Conservation (phyloP, 495 filamentous ascomycete genomes). For the Penicillium samsonianum region DNA sequence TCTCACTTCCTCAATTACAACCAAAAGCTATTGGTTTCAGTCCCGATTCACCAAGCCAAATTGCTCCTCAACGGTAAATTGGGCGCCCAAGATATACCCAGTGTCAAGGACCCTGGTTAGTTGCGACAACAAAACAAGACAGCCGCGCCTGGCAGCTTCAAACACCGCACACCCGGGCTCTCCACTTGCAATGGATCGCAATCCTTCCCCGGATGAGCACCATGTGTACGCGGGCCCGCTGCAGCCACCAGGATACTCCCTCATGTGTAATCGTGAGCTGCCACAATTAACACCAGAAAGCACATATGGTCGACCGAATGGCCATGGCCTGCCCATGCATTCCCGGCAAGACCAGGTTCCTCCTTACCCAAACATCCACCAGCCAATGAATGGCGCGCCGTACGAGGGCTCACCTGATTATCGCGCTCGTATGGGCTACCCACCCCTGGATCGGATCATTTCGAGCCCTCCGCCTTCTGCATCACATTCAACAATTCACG, state of each 20-base stretch:
- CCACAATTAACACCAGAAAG: slow-evolving; percentile 43
- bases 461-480: slow-evolving; percentile 26
- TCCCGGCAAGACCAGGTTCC: slow-evolving; percentile 28
- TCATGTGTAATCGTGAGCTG: slow-evolving; percentile 40
- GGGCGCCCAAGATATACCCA: neutral
- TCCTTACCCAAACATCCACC: slow-evolving; percentile 33
- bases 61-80: slow-evolving; percentile 20
- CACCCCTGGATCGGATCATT: slow-evolving; percentile 31
- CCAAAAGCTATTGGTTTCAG: slow-evolving; percentile 3
- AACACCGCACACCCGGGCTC: slow-evolving; percentile 12
- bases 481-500: slow-evolving; percentile 35
- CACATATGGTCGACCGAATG: slow-evolving; percentile 39
- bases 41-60: neutral
- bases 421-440: slow-evolving; percentile 39
- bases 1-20: neutral
- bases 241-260: slow-evolving; percentile 29
- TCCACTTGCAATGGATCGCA: slow-evolving; percentile 36
- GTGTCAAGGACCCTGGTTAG: neutral
- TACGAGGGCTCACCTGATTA: slow-evolving; percentile 43
- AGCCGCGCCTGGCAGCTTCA: neutral
- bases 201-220: slow-evolving; percentile 35
- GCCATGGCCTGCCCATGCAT: slow-evolving; percentile 35
- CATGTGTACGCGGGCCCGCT: slow-evolving; percentile 30
- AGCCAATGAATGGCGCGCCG: slow-evolving; percentile 38
- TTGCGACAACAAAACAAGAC: slow-evolving; percentile 1